phyloP scores from a whole-genome alignment of 177 flowering plant species.

The Vitis hybrid region DNA sequence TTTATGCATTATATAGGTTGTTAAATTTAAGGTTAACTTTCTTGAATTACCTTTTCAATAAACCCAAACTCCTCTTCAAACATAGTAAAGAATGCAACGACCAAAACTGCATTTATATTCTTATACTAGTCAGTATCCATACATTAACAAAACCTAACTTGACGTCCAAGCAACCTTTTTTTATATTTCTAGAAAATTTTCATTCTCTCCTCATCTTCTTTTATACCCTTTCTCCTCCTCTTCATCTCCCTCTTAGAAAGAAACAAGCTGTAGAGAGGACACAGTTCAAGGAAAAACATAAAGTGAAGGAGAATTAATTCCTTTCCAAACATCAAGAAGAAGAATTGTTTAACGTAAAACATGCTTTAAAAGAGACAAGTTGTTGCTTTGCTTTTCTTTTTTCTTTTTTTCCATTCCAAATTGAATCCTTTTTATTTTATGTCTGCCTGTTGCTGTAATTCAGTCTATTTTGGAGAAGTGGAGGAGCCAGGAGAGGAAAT shows the following conservation, averaged over 20 bases:
- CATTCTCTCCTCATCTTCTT: background rate
- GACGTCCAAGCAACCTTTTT: slow-evolving; percentile 55
- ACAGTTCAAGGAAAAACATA: slow-evolving; percentile 16
- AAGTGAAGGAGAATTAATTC: slow-evolving; percentile 28
- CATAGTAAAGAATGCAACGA: background rate
- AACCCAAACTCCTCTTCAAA: background rate
- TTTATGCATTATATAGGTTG: background rate
- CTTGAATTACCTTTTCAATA: background rate
- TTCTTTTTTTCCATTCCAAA: background rate
- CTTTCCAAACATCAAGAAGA: slow-evolving; percentile 30
- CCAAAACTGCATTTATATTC: slow-evolving; percentile 15
- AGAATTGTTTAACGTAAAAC: slow-evolving; percentile 17
- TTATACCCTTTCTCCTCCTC: slow-evolving; percentile 5
- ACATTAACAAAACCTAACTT: slow-evolving; percentile 43
- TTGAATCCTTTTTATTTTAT: slow-evolving; percentile 6
- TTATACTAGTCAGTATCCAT: slow-evolving; percentile 17
- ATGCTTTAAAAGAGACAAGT: slow-evolving; percentile 26
- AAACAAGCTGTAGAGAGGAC: background rate
- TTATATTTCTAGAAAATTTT: slow-evolving; percentile 16
- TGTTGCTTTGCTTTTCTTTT: background rate
- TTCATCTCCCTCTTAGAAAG: slow-evolving; percentile 8
- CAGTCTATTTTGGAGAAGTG: slow-evolving; percentile 19
- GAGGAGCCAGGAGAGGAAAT: slow-evolving; percentile 18
- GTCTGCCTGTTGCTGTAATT: slow-evolving; percentile 6
- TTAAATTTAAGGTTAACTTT: slow-evolving; percentile 1